Evolutionary conservation across 2,329 filamentous ascomycete species (phyloP), one percentile per base, ranked within the genome.

Genomic region (Seiridium cupressi): DNA sequence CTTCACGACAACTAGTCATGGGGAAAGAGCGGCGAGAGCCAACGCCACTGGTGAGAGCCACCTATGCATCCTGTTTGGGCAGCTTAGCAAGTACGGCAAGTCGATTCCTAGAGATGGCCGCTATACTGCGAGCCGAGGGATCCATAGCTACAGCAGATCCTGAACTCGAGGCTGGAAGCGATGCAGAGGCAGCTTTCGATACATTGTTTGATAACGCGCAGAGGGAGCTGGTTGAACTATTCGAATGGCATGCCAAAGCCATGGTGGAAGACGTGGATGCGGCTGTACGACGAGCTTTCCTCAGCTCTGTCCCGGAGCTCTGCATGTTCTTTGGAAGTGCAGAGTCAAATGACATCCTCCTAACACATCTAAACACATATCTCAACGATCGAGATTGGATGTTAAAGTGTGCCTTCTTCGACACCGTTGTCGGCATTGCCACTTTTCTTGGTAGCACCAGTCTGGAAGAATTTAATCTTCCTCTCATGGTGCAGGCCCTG

Each of bases 361-460:
- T 99, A 31, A 96, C 93, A 38, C 95, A 99, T 76, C 80, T 99
- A 35, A 98, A 98, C 70, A 99, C 95, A 0, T 99, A 99, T 69
- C 78, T 99, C 7, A 99, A 99, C 66, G 95, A 98, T 68, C 87
- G 90, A 47, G 93, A 99, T 72, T 99, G 95, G 95, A 92, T 92
- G 73, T 79, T 99, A 38, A 97, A 97, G 73, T 97, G 93, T 68
- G 93, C 94, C 3, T 98, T 98, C 72, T 97, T 99, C 69, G 93
- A 97, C 70, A 92, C 93, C 0, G 92, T 98, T 34, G 92, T 98
- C 13, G 94, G 93, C 3, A 93, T 99, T 64, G 92, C 93, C 3
- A 87, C 91, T 1, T 97, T 97, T 66, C 85, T 98, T 40, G 95
- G 95, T 35, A 93, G 91, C 61, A 91, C 89, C 40, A 96, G 89